A percentile compares a stretch with the other conserved stretches of the same genome.
Conservation (phyloP, 176 grass and related monocot genomes). For the Triticum aestivum region IWGSC_CS_RefSeq_v2.1 NC_057802.1:355984190-355984689, state of each 20-base stretch:
- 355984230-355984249: too few species aligned
- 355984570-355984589: too few species aligned
- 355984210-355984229: too few species aligned
- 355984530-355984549: background rate
- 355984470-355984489: background rate
- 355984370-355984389: background rate
- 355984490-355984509: background rate
- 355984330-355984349: background rate
- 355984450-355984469: background rate
- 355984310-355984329: background rate
- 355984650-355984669: background rate
- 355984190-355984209: too few species aligned
- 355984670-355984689: background rate
- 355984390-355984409: background rate
- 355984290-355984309: background rate
- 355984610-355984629: background rate
- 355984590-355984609: background rate
- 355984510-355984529: background rate
- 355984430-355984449: background rate
- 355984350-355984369: background rate
- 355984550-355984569: too few species aligned
- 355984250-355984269: too few species aligned
- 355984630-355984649: background rate
- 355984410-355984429: background rate
- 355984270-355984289: background rate